Evolutionary conservation across 2,329 filamentous ascomycete species (phyloP).

Genomic region (Pseudogymnoascus sp.): DNA sequence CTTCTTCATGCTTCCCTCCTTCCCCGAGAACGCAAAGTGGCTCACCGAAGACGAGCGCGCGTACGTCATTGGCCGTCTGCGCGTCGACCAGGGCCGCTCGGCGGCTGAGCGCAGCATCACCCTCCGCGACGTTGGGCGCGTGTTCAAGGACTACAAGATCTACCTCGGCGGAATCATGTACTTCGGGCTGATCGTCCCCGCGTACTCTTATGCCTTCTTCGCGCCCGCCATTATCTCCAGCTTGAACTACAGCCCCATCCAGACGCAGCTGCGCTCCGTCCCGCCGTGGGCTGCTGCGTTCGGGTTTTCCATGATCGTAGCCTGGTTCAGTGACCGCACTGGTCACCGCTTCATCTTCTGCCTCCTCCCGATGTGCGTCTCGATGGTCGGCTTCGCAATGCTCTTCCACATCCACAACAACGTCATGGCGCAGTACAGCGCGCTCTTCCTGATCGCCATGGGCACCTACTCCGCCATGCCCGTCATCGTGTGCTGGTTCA

Average conservation of each 20-base stretch:
- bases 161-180: constrained; percentile 73
- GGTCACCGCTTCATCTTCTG: constrained; percentile 69
- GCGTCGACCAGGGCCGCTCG: constrained; percentile 59
- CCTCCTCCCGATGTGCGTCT: constrained; percentile 57
- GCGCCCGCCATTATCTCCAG: constrained; percentile 61
- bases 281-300: constrained; percentile 65
- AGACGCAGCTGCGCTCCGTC: constrained; percentile 42
- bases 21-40: constrained; percentile 69
- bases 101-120: constrained; percentile 55
- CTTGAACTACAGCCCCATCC: constrained; percentile 52
- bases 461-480: constrained; percentile 85
- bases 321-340: constrained; percentile 60
- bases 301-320: constrained; percentile 66
- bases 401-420: constrained; percentile 65
- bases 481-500: constrained; percentile 75
- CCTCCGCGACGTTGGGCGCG: constrained; percentile 39
- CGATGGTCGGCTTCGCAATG: constrained; percentile 67
- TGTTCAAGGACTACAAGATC: constrained; percentile 68
- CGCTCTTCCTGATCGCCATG: constrained; percentile 72
- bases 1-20: constrained; percentile 63
- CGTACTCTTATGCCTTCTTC: constrained; percentile 73
- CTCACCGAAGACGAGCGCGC: constrained; percentile 58
- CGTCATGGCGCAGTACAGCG: constrained; percentile 60
- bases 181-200: constrained; percentile 68
- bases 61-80: constrained; percentile 58